Evolutionary conservation across 2,329 filamentous ascomycete species (phyloP).

Genomic region (Exserohilum rostratum): DNA sequence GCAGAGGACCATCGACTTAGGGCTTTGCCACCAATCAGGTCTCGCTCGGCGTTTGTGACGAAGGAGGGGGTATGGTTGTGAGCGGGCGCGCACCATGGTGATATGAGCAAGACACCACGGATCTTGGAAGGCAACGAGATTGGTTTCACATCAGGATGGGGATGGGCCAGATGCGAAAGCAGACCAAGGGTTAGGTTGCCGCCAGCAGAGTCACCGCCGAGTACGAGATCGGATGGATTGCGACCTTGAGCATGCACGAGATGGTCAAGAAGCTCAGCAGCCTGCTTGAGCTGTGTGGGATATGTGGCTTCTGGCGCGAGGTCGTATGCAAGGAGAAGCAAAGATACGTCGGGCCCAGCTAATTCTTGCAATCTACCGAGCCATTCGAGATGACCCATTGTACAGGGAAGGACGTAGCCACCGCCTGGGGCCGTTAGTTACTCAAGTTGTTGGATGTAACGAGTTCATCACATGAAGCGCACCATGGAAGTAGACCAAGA

Average conservation of each 20-base stretch:
- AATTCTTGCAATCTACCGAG: conserved; percentile 52
- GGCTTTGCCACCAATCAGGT: conserved; percentile 54
- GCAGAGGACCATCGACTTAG: conserved; percentile 55
- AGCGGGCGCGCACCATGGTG: conserved; percentile 63
- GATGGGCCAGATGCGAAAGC: conserved; percentile 61
- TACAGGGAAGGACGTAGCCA: conserved; percentile 60
- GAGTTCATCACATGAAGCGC: not conserved
- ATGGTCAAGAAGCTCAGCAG: conserved; percentile 52
- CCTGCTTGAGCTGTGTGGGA: conserved; percentile 57
- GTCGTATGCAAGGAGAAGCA: conserved; percentile 64
- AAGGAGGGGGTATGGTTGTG: conserved; percentile 52
- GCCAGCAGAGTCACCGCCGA: conserved; percentile 62
- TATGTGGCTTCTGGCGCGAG: conserved; percentile 58
- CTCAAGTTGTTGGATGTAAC: not conserved
- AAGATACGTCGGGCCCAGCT: conserved; percentile 56
- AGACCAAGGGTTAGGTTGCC: conserved; percentile 56
- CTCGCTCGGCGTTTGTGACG: conserved; percentile 56
- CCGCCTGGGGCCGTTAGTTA: conserved; percentile 53
- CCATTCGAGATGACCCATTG: conserved; percentile 57
- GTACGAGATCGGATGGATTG: conserved; percentile 50
- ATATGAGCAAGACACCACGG: conserved; percentile 60
- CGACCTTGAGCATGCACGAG: conserved; percentile 48
- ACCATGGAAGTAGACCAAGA: conserved; percentile 58
- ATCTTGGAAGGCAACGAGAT: conserved; percentile 53
- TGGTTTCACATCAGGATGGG: conserved; percentile 58